Base-by-base conservation (phyloP, 306 rosid species). In the Astragalus membranaceus region DNA sequence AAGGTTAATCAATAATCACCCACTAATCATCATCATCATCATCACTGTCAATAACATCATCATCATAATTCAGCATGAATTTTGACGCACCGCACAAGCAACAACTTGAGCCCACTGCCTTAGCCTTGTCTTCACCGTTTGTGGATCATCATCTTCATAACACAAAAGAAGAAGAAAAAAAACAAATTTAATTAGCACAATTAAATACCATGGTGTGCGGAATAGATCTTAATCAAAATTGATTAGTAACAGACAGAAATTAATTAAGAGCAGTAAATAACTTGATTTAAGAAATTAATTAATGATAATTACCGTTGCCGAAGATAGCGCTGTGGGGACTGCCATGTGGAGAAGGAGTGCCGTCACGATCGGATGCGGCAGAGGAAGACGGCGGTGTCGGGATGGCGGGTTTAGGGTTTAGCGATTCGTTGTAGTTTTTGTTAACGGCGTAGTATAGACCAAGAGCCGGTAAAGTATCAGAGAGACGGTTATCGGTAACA, bases 61-160 rank as follows among this genome's bases (percentile, higher is more conserved):
- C 36, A 14, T 10, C 15, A 17, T 67, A 64, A 56, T 33, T 83
- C 67, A 80, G 60, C 70, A 2, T 33, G 84, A 72, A 74, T 66
- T 70, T 68, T 91, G 97, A 66, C 91, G 80, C 81, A 94, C 97
- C 47, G 99, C 65, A 81, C 99, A 94, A 70, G 92, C 97, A 71
- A 94, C 97, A 47, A 94, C 96, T 86, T 94, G 96, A 1, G 99
- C 99, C 99, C 99, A 94, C 74, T 89, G 96, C 82, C 72, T 87
- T 74, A 94, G 70, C 85, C 92, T 85, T 15, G 88, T 75, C 87
- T 94, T 94, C 83, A 91, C 86, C 81, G 77, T 83, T 79, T 91
- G 88, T 1, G 96, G 89, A 76, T 87, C 84, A 74, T 94, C 97
- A 3, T 85, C 99, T 94, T 74, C 78, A 78, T 46, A 42, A 29